Evolutionary conservation across 2,329 filamentous ascomycete genomes (phyloP), one percentile per base, ranked within the genome.

Genomic region (Pseudogymnoascus sp.): DNA sequence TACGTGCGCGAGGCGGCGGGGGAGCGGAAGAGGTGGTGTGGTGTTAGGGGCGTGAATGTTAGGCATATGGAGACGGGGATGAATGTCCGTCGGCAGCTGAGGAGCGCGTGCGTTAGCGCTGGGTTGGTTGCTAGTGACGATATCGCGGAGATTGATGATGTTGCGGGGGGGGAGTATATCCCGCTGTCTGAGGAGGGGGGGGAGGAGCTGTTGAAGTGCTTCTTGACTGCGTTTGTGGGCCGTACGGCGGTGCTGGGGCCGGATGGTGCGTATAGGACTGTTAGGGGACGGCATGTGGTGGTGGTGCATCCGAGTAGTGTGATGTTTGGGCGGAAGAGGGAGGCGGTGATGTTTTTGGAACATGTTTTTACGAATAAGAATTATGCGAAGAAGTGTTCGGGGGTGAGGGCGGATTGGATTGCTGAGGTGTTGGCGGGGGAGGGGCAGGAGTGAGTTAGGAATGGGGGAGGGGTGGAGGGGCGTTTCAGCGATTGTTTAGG

Each of bases 341-440:
- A 87, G 73, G 85, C 84, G 3, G 86, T 88, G 70, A 85, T 88
- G 84, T 88, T 87, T 66, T 71, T 88, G 9, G 85, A 88, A 67
- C 83, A 88, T 67, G 84, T 88, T 0, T 88, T 83, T 68, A 88
- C 86, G 1, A 81, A 81, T 62, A 87, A 86, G 74, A 87, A 83
- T 69, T 88, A 87, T 65, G 85, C 82, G 0, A 87, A 87, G 72
- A 87, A 85, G 72, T 85, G 87, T 65, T 87, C 83, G 73, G 80
- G 79, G 0, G 80, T 87, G 15, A 82, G 85, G 65, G 82, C 81
- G 0, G 75, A 79, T 26, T 88, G 85, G 85, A 82, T 88, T 33
- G 40, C 69, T 28, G 69, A 72, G 63, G 69, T 67, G 2, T 64
- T 74, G 44, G 64, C 19, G 7, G 26, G 47, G 9, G 47, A 53